Evolutionary conservation across 495 filamentous ascomycete genomes (phyloP).

Genomic region (Aspergillus ellipticus): DNA sequence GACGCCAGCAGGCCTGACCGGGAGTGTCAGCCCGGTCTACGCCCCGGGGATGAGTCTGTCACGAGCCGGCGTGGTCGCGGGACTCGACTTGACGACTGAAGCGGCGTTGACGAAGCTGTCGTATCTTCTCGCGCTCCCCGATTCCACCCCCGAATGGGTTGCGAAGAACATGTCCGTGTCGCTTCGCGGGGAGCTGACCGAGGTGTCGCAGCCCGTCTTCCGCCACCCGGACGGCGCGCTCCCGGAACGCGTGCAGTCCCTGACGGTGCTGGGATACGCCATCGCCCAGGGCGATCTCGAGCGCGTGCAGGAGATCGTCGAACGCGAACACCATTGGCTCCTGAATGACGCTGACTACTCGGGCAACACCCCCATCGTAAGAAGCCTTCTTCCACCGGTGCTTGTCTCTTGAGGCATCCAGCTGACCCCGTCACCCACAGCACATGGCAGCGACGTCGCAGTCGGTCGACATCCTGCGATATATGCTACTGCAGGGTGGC

Average conservation of each 20-base stretch:
- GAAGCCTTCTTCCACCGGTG: constrained; percentile 18
- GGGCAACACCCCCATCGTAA: constrained; percentile 80
- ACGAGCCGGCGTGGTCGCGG: constrained; percentile 87
- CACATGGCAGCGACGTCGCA: constrained; percentile 63
- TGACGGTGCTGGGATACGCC: constrained; percentile 77
- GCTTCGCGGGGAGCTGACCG: constrained; percentile 83
- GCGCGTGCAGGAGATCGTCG: constrained; percentile 61
- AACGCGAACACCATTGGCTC: constrained; percentile 60
- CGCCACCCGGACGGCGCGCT: constrained; percentile 62
- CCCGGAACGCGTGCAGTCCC: constrained; percentile 42
- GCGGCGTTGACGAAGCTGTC: constrained; percentile 91
- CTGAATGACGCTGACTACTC: constrained; percentile 80
- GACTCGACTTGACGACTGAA: constrained; percentile 90
- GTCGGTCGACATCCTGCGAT: constrained; percentile 59
- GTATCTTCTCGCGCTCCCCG: constrained; percentile 73
- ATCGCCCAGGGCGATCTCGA: constrained; percentile 69
- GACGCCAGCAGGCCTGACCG: constrained; percentile 54
- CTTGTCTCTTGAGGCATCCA: neutral
- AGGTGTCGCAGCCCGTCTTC: constrained; percentile 60
- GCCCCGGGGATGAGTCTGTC: constrained; percentile 85
- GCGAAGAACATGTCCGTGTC: constrained; percentile 67
- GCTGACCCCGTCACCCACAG: constrained; percentile 30
- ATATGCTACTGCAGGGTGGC: constrained; percentile 71
- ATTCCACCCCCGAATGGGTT: constrained; percentile 58
- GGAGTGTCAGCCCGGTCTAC: constrained; percentile 86